These are phyloP conservation scores for Phytophthora tubulina DNA, from an alignment of 352 stramenopile genomes.

Conservation along the genomic window DNA sequence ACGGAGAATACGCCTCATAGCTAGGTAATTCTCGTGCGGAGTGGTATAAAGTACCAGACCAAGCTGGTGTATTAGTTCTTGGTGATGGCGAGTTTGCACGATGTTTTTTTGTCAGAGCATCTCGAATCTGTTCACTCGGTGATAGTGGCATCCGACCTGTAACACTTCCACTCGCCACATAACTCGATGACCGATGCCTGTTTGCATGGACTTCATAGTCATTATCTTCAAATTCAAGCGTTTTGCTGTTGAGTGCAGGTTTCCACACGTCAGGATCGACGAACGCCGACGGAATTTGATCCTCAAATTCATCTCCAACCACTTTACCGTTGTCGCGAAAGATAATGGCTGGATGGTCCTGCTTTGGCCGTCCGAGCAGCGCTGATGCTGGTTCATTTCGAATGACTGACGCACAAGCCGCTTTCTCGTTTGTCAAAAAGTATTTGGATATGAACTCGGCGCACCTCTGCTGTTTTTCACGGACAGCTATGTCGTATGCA, in stretches of 20 bases:
- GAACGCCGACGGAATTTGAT: conserved; percentile 30
- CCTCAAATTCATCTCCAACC: conserved; percentile 29
- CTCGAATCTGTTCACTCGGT: conserved; percentile 64
- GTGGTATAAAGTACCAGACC: conserved; percentile 32
- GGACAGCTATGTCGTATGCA: conserved; percentile 68
- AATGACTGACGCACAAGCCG: conserved; percentile 31
- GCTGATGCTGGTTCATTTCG: conserved; percentile 62
- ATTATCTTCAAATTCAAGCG: conserved; percentile 13
- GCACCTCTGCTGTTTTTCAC: conserved; percentile 58
- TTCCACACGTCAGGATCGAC: conserved; percentile 28
- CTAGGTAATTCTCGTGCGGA: conserved; percentile 47
- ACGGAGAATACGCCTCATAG: conserved; percentile 27
- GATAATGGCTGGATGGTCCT: conserved; percentile 17
- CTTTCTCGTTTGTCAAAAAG: conserved; percentile 51
- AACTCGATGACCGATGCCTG: conserved; percentile 28
- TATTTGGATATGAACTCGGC: conserved; percentile 70
- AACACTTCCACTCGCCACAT: conserved; percentile 16
- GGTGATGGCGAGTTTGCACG: conserved; percentile 36
- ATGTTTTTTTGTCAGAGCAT: conserved; percentile 55
- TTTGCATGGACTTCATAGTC: conserved; percentile 22
- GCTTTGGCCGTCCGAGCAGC: conserved; percentile 41
- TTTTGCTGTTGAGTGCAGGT: conserved; percentile 3
- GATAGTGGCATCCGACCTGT: conserved; percentile 49
- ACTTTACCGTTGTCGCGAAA: conserved; percentile 29
- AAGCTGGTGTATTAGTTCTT: conserved; percentile 4